Base-by-base conservation (phyloP, 2,329 filamentous ascomycete genomes). In the Fusarium sp. region DNA sequence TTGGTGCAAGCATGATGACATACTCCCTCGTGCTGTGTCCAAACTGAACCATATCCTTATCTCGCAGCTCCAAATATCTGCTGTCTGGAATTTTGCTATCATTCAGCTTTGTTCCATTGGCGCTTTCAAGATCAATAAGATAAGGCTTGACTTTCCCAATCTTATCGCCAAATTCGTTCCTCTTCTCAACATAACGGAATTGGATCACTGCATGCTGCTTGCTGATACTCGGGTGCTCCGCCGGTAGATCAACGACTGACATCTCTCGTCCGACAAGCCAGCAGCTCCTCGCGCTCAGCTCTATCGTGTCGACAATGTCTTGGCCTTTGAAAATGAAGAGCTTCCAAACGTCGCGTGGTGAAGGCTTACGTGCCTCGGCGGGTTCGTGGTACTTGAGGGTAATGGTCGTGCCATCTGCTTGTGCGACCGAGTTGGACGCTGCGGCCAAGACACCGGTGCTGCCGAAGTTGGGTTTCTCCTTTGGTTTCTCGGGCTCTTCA, bases 371-470 rank as follows among this genome's bases (percentile, higher is more conserved):
- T 51, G 95, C 93, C 82, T 99, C 96, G 13, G 93, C 83, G 3
- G 96, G 96, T 80, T 99, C 96, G 82, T 98, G 93, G 80, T 99
- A 99, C 83, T 98, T 98, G 48, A 99, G 87, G 5, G 93, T 89
- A 57, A 97, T 90, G 23, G 87, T 87, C 5, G 90, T 91, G 60
- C 93, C 93, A 74, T 89, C 89, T 27, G 88, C 88, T 68, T 97
- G 89, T 10, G 89, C 89, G 20, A 90, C 80, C 3, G 88, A 84
- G 78, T 99, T 98, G 54, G 94, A 94, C 69, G 93, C 94, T 46
- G 94, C 93, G 4, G 96, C 96, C 20, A 99, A 85, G 10, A 92
- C 84, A 28, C 96, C 96, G 0, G 94, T 94, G 34, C 86, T 88
- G 21, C 87, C 88, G 80, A 92, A 97, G 80, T 98, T 99, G 42